Evolutionary conservation across 108 stramenopile species (phyloP), one percentile per base, ranked within the genome.

Genomic region (Seminavis robusta): DNA sequence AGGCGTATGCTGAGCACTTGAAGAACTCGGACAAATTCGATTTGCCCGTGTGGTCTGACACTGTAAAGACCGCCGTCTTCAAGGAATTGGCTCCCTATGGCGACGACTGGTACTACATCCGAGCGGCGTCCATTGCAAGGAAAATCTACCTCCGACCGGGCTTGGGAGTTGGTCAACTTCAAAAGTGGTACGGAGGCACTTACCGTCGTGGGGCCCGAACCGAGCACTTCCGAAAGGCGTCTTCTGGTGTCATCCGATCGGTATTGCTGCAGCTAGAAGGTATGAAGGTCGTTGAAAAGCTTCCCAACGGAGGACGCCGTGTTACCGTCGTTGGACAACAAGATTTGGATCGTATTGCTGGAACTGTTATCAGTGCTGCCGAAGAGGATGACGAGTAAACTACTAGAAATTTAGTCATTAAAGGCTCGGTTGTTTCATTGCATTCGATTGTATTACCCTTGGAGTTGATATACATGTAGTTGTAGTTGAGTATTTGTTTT

Each of bases 71-170:
- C 53, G 90, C 76, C 55, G 83, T 80, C 48, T 89, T 92, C 83
- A 98, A 99, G 88, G 97, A 99, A 70, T 90, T 99, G 38, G 97
- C 95, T 51, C 98, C 98, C 27, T 97, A 94, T 65, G 95, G 96
- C 52, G 95, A 95, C 49, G 98, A 99, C 84, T 99, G 98, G 98
- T 98, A 97, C 70, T 98, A 94, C 94, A 88, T 97, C 66, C 95
- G 98, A 55, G 95, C 97, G 7, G 99, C 99, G 29, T 94, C 97
- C 52, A 92, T 99, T 68, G 96, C 96, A 28, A 95, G 99, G 69
- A 92, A 95, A 77, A 82, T 99, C 55, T 99, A 99, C 91, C 83
- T 99, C 26, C 84, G 92, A 44, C 98, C 95, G 13, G 96, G 97
- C 34, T 61, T 93, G 46, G 99, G 99, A 37, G 92, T 99, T 33